Base-by-base conservation (phyloP, 306 rosid genomes). In the Lathyrus sativus region DNA sequence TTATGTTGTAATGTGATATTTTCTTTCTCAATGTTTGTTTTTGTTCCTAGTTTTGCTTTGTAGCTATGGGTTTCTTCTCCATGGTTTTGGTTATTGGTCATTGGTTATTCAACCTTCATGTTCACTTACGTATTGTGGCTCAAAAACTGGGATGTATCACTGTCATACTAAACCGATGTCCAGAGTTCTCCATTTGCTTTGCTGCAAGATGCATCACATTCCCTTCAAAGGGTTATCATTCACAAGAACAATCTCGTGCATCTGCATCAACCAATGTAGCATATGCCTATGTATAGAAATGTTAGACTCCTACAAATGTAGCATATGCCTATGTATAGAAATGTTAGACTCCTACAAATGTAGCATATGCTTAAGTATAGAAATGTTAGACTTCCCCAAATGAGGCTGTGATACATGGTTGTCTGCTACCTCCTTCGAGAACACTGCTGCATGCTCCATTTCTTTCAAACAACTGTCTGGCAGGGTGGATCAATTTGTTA, bases 1-100 rank as follows among this genome's bases (percentile, higher is more conserved):
- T 18, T 28, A 55, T 65, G 15, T 44, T 65, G 35, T 39, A 62
- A 50, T 43, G 11, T 22, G 31, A 7, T 35, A 12, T 68, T 53
- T 61, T 61, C 35, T 75, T 53, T 13, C 39, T 66, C 53, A 17
- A 61, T 11, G 48, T 31, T 12, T 10, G 66, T 38, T 61, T 61
- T 31, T 61, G 33, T 38, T 39, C 4, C 65, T 60, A 39, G 29
- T 37, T 31, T 60, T 60, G 13, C 14, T 18, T 18, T 61, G 67
- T 17, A 8, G 7, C 17, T 31, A 33, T 53, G 9, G 19, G 44
- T 18, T 61, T 61, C 37, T 19, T 63, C 68, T 42, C 35, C 53
- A 63, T 63, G 48, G 48, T 61, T 61, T 61, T 38, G 66, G 48
- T 61, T 35, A 22, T 38, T 61, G 66, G 6, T 7, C 37, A 41